Evolutionary conservation across 2,329 filamentous ascomycete species (phyloP).

Genomic region (Verticillium nubilum): DNA sequence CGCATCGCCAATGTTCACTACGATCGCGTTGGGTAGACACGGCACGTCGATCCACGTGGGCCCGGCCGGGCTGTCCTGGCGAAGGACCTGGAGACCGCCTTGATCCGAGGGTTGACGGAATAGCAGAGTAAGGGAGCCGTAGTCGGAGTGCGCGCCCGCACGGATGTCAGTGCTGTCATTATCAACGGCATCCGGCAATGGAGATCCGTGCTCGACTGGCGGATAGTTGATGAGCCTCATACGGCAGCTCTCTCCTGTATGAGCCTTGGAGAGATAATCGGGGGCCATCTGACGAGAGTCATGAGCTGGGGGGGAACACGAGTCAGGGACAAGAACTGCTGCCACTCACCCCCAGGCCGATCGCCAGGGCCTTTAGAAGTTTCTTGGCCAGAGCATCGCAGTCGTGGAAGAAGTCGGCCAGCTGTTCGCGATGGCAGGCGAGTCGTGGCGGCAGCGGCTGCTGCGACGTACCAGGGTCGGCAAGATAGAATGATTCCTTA

Average conservation of each 20-base stretch:
- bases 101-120: slow-evolving; percentile 73
- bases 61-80: slow-evolving; percentile 31
- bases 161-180: slow-evolving; percentile 58
- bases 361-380: slow-evolving; percentile 47
- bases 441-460: slow-evolving; percentile 7
- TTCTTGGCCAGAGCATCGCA: slow-evolving; percentile 7
- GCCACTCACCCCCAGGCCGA: slow-evolving; percentile 60
- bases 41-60: slow-evolving; percentile 37
- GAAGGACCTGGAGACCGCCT: slow-evolving; percentile 78
- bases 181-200: slow-evolving; percentile 18
- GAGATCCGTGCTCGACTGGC: slow-evolving; percentile 45
- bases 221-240: slow-evolving; percentile 46
- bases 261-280: slow-evolving; percentile 49
- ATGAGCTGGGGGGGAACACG: slow-evolving; percentile 2
- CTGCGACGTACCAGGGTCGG: slow-evolving; percentile 4
- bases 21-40: slow-evolving; percentile 40
- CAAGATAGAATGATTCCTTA: slow-evolving; percentile 12
- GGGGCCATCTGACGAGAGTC: slow-evolving; percentile 23
- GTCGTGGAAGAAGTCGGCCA: slow-evolving; percentile 6
- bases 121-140: slow-evolving; percentile 66
- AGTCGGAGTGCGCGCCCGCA: slow-evolving; percentile 89
- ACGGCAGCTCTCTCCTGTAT: slow-evolving; percentile 33
- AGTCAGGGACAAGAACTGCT: neutral
- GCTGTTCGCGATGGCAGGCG: slow-evolving; percentile 1
- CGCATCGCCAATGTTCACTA: slow-evolving; percentile 70